Conservation (phyloP, 352 stramenopile genomes). For the Phytopythium oedochilum region DNA sequence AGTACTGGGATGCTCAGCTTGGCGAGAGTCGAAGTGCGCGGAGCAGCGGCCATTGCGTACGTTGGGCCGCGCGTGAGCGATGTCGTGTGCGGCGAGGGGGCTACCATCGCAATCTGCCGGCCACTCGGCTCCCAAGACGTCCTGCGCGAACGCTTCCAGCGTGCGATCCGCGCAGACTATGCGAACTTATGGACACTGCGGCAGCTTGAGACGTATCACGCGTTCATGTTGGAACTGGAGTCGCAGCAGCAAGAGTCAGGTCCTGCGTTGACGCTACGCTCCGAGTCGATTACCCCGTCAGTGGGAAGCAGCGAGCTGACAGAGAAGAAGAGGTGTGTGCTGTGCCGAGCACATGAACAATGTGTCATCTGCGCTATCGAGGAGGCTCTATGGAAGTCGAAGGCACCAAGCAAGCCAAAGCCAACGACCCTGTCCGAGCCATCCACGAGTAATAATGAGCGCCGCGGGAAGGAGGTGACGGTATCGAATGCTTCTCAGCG, state of each 20-base stretch:
- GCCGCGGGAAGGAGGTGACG: not conserved
- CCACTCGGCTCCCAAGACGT: slow-evolving; percentile 27
- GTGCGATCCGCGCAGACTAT: slow-evolving; percentile 46
- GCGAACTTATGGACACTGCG: slow-evolving; percentile 38
- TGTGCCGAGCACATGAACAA: not conserved
- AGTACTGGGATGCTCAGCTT: slow-evolving; percentile 45
- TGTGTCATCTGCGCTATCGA: slow-evolving; percentile 4
- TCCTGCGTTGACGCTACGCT: not conserved
- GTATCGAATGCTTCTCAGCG: not conserved
- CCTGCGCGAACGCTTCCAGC: slow-evolving; percentile 50
- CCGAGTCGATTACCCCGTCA: not conserved
- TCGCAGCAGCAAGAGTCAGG: not conserved
- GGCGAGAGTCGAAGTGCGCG: slow-evolving; percentile 40
- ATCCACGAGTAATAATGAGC: not conserved
- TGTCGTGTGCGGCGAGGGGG: slow-evolving; percentile 45
- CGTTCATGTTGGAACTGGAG: slow-evolving; percentile 25
- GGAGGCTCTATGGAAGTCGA: not conserved
- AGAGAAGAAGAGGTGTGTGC: slow-evolving; percentile 12
- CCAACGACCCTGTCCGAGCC: too few species aligned
- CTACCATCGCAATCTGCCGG: slow-evolving; percentile 53
- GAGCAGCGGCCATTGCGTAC: slow-evolving; percentile 32
- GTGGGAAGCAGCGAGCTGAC: not conserved
- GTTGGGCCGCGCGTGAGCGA: slow-evolving; percentile 51
- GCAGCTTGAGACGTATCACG: slow-evolving; percentile 67
- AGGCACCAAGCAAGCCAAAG: not conserved